Base-by-base conservation (phyloP, 768 basidiomycete species). In the Daedalea quercina region DNA sequence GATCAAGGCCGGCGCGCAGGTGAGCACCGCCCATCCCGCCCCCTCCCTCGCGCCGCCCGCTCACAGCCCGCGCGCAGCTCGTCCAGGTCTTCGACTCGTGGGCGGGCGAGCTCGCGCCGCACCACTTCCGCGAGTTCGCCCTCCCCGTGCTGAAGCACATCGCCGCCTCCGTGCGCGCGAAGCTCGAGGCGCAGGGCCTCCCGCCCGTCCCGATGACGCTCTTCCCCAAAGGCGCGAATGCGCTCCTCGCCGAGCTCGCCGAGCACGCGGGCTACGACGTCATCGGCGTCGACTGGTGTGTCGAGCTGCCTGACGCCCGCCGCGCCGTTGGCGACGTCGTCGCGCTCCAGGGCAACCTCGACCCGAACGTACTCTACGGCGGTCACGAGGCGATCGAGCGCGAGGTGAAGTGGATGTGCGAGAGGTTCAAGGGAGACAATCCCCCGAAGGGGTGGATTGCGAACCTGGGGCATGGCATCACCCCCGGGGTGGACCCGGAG, bases 71-170 rank as follows among this genome's bases (percentile, higher is more conserved):
- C 47, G 33, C 20, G 15, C 60, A 99, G 94, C 75, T 96, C 44
- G 76, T 98, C 4, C 96, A 99, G 80, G 79, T 99, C 12, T 99
- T 99, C 63, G 96, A 99, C 69, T 97, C 96, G 1, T 91, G 89
- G 81, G 96, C 90, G 9, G 89, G 90, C 47, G 94, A 96, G 65
- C 77, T 99, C 53, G 86, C 94, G 3, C 91, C 87, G 1, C 73
- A 90, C 63, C 90, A 97, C 65, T 98, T 95, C 70, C 67, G 69
- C 26, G 72, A 75, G 47, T 98, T 96, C 71, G 87, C 94, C 43
- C 79, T 89, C 55, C 94, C 94, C 8, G 79, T 86, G 15, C 75
- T 93, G 35, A 69, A 75, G 44, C 80, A 82, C 60, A 94, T 98
- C 61, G 80, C 87, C 15, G 69, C 70, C 1, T 74, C 80, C 53